Evolutionary conservation across 768 basidiomycete species (phyloP).

Genomic region (Pleurotus citrinopileatus): DNA sequence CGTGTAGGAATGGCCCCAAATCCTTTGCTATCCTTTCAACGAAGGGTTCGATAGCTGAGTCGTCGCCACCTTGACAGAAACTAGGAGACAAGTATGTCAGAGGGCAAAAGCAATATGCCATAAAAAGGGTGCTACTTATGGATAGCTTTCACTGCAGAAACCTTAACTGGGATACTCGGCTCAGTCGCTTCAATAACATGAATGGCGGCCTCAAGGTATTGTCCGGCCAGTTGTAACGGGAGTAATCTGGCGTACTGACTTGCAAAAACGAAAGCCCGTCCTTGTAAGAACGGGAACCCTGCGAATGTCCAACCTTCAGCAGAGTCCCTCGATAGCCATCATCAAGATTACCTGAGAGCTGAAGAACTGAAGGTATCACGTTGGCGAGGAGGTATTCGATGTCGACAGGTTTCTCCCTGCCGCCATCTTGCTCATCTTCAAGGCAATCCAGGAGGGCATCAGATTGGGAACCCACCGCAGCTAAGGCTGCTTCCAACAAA

Average conservation of each 20-base stretch:
- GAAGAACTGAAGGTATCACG: conserved; percentile 76
- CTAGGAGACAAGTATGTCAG: no score
- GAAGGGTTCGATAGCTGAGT: conserved; percentile 57
- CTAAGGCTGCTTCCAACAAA: conserved; percentile 81
- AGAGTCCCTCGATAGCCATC: no score
- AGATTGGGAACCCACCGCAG: conserved; percentile 77
- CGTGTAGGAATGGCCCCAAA: conserved; percentile 78
- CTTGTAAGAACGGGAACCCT: conserved; percentile 94
- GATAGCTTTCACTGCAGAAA: conserved; percentile 91
- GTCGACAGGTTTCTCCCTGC: conserved; percentile 67
- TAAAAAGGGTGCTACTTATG: conserved; percentile 70
- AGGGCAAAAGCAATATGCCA: background rate
- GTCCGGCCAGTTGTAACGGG: conserved; percentile 67
- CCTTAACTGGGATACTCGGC: conserved; percentile 83
- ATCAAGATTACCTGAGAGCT: conserved; percentile 52
- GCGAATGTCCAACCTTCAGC: background rate
- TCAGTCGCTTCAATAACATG: conserved; percentile 75
- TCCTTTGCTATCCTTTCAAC: conserved; percentile 75
- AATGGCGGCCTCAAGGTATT: conserved; percentile 86
- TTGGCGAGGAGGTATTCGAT: conserved; percentile 72
- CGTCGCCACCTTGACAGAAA: conserved; percentile 66
- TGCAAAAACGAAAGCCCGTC: conserved; percentile 91
- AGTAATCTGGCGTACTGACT: conserved; percentile 81
- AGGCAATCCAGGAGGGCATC: conserved; percentile 73
- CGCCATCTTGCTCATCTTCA: conserved; percentile 71